phyloP scores from a whole-genome alignment of 768 basidiomycete species.

The Boletus huronensis region DNA sequence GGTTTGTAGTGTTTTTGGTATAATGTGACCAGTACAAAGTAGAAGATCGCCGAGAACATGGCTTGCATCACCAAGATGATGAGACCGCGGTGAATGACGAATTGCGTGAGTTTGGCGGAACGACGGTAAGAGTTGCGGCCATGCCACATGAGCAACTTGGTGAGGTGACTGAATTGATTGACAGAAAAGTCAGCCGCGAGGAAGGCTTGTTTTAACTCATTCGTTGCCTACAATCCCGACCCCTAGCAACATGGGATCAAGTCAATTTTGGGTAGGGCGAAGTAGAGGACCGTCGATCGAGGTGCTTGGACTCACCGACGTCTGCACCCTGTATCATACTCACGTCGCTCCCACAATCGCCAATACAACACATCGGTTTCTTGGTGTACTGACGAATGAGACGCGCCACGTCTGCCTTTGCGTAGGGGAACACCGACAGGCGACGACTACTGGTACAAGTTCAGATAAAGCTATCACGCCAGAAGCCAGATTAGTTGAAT shows the following conservation, averaged over 20 bases:
- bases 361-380: constrained; percentile 97
- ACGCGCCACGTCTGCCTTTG: constrained; percentile 98
- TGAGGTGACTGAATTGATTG: constrained; percentile 92
- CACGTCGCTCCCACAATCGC: constrained; percentile 98
- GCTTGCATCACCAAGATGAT: constrained; percentile 99
- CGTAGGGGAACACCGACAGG: constrained; percentile 96
- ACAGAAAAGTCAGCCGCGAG: constrained; percentile 99
- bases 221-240: constrained; percentile 99
- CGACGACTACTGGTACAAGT: constrained; percentile 92
- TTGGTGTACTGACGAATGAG: constrained; percentile 86
- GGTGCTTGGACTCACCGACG: constrained; percentile 66
- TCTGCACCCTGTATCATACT: constrained; percentile 99
- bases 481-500: background rate
- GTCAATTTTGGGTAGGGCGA: no score
- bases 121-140: constrained; percentile 98
- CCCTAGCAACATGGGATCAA: constrained; percentile 41
- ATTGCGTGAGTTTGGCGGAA: constrained; percentile 95
- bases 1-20: no score
- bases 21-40: constrained; percentile 92
- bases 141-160: constrained; percentile 97
- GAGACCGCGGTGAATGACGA: constrained; percentile 95
- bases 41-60: constrained; percentile 90
- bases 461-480: constrained; percentile 71
- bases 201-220: constrained; percentile 96
- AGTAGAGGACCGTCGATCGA: background rate